phyloP scores from a whole-genome alignment of 192 early-diverging fungal genomes.

The Chytriomyces hyalinus region DNA sequence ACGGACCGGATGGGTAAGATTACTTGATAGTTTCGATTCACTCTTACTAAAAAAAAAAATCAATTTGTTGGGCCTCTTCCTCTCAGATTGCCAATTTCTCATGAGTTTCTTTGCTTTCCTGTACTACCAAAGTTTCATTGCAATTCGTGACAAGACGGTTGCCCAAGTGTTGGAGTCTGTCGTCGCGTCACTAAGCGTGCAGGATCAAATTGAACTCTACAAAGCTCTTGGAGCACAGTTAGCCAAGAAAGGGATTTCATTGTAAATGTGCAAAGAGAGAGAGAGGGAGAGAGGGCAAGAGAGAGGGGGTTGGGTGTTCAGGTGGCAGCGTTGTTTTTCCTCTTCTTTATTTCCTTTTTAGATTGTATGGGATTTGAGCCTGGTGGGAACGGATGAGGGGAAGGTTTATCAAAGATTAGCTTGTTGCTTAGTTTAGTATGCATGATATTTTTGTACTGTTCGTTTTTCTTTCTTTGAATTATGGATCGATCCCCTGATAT shows the following conservation, averaged over 20 bases:
- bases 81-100: conserved; percentile 90
- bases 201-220: not conserved
- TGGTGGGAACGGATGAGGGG: too few relatives aligned
- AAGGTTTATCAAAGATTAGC: too few relatives aligned
- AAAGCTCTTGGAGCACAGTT: not conserved
- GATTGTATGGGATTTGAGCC: too few relatives aligned
- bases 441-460: too few relatives aligned
- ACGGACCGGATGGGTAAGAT: conserved; percentile 83
- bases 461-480: too few relatives aligned
- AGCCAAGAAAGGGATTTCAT: not conserved
- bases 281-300: too few relatives aligned
- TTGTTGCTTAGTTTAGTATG: too few relatives aligned
- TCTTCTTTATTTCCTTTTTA: too few relatives aligned
- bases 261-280: too few relatives aligned
- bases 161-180: not conserved
- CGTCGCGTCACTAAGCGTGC: not conserved
- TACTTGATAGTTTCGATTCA: not conserved
- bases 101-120: conserved; percentile 93
- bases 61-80: not conserved
- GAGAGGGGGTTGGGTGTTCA: too few relatives aligned
- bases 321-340: too few relatives aligned
- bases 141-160: conserved; percentile 60
- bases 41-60: not conserved
- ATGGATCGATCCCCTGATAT: too few relatives aligned
- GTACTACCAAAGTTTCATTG: conserved; percentile 83